Evolutionary conservation across 495 filamentous ascomycete genomes (phyloP), one percentile per base, ranked within the genome.

Genomic region (Podospora anserina): DNA sequence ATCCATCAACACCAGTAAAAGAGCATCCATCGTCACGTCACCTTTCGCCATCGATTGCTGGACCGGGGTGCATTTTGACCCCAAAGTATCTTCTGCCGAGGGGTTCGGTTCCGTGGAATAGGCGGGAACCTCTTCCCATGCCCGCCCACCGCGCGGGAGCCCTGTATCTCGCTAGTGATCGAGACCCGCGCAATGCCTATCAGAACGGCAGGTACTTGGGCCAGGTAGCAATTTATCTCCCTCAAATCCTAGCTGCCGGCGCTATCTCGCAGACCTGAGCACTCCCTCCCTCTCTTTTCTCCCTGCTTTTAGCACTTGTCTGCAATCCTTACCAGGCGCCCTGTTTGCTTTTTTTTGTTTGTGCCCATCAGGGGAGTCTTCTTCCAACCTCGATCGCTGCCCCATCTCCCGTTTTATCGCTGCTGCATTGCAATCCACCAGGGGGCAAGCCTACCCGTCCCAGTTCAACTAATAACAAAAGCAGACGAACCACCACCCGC

Each of bases 171-270:
- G 66, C 70, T 74, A 76, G 63, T 73, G 61, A 39, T 15, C 39
- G 30, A 26, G 64, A 73, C 75, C 56, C 64, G 64, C 55, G 55
- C 15, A 64, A 61, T 55, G 67, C 69, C 69, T 71, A 69, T 62
- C 69, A 66, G 67, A 39, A 70, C 61, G 66, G 44, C 61, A 7
- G 67, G 63, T 71, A 75, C 67, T 56, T 68, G 49, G 28, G 16
- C 60, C 54, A 59, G 20, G 68, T 66, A 64, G 56, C 75, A 76
- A 76, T 76, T 76, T 76, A 76, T 76, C 72, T 72, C 70, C 65
- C 74, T 74, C 74, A 72, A 72, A 73, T 70, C 76, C 71, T 44
- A 70, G 68, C 71, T 65, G 67, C 62, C 62, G 66, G 54, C 76
- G 69, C 76, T 76, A 74, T 77, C 74, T 76, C 63, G 65, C 30